Conservation (phyloP, 352 stramenopile genomes). For the Phytopythium litorale region DNA sequence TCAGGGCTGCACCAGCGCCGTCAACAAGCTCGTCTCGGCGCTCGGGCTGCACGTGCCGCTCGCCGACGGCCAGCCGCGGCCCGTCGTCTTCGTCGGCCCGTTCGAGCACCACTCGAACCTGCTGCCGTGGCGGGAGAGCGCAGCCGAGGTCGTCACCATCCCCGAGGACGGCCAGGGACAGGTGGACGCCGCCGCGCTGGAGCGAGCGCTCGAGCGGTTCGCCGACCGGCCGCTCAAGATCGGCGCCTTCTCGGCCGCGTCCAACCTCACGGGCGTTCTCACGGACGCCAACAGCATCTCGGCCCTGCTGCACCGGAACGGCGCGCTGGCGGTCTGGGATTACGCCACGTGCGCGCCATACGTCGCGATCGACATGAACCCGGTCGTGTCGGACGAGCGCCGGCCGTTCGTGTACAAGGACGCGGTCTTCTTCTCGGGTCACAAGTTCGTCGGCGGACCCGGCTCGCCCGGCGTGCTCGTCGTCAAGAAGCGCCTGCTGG, state of each 20-base stretch:
- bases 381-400: constrained; percentile 11
- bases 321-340: constrained; percentile 94
- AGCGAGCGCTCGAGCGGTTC: constrained; percentile 40
- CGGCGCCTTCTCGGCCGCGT: constrained; percentile 91
- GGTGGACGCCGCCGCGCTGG: constrained; percentile 60
- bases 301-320: constrained; percentile 88
- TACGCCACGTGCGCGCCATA: constrained; percentile 95
- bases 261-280: constrained; percentile 95
- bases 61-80: not conserved
- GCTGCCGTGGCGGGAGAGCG: constrained; percentile 94
- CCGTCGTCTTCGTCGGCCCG: constrained; percentile 91
- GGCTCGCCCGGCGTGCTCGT: constrained; percentile 93
- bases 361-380: constrained; percentile 95
- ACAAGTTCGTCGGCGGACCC: constrained; percentile 96
- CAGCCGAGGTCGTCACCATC: constrained; percentile 77
- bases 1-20: constrained; percentile 77
- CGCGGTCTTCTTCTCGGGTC: constrained; percentile 94
- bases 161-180: constrained; percentile 40
- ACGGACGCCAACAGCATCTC: constrained; percentile 88
- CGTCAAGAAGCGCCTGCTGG: constrained; percentile 89
- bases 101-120: constrained; percentile 99
- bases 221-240: constrained; percentile 63
- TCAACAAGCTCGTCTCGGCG: constrained; percentile 74
- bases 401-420: constrained; percentile 71
- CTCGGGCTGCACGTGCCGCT: constrained; percentile 48